Base-by-base conservation (phyloP, 305 asterid genomes). In the Plantago coronopus region DNA sequence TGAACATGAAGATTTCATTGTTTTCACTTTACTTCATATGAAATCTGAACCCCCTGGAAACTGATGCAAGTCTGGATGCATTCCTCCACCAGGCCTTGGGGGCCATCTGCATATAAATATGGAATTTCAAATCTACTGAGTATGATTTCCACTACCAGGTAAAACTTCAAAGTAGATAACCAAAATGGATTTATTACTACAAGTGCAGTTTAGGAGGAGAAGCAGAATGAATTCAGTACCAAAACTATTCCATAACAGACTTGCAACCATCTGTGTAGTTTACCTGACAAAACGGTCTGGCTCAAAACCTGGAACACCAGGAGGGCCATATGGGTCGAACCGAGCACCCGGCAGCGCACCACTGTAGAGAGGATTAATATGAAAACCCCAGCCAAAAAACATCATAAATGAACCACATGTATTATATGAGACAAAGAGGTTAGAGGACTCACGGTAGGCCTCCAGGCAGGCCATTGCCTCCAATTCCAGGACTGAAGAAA, bases 281-380 rank as follows among this genome's bases (percentile, higher is more conserved):
- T 78, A 91, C 97, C 98, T 79, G 65, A 31, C 74, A 79, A 86
- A 88, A 56, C 87, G 95, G 31, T 70, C 75, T 2, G 98, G 94
- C 68, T 88, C 97, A 57, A 91, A 91, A 42, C 94, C 98, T 1
- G 97, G 96, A 21, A 91, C 78, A 20, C 72, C 83, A 2, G 96
- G 95, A 38, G 97, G 98, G 25, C 98, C 96, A 73, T 59, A 81
- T 7, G 98, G 98, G 72, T 91, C 98, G 63, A 91, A 91, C 37
- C 88, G 93, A 22, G 95, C 95, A 50, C 98, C 98, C 43, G 96
- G 95, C 0, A 95, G 98, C 43, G 78, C 74, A 71, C 81, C 83
- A 75, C 95, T 86, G 80, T 51, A 69, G 23, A 49, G 47, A 37
- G 48, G 9, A 38, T n/a, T 38, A 65, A 38, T 65, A 45, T 65